Conservation (phyloP, 2,329 filamentous ascomycete genomes). For the Penicillium sp. region DNA sequence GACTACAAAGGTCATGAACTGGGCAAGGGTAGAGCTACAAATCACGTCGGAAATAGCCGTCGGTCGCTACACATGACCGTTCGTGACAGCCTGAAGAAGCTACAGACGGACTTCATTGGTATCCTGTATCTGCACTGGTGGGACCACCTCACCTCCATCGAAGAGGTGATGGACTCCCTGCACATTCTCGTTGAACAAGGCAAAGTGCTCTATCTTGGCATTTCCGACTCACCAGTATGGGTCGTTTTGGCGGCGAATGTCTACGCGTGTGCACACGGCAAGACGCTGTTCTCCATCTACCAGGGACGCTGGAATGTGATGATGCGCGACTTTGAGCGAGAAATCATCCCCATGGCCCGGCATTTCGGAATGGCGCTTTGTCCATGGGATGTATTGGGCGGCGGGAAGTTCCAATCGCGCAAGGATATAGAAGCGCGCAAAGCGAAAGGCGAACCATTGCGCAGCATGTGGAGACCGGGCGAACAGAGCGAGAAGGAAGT, state of each 20-base stretch:
- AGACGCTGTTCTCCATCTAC: constrained; percentile 39
- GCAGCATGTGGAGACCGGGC: constrained; percentile 22
- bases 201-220: constrained; percentile 41
- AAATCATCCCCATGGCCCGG: constrained; percentile 39
- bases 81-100: constrained; percentile 43
- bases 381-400: constrained; percentile 59
- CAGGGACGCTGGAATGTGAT: constrained; percentile 39
- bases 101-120: constrained; percentile 53
- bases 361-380: constrained; percentile 46
- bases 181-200: constrained; percentile 37
- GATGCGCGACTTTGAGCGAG: constrained; percentile 38
- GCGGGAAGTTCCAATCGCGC: constrained; percentile 49
- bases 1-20: constrained; percentile 46
- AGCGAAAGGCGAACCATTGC: constrained; percentile 40
- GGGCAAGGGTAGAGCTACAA: constrained; percentile 39
- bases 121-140: constrained; percentile 56
- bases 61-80: constrained; percentile 43
- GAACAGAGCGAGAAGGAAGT: constrained; percentile 10
- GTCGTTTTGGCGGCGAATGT: constrained; percentile 37
- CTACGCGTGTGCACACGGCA: constrained; percentile 37
- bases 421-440: constrained; percentile 45
- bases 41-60: constrained; percentile 44
- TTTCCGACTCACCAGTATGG: constrained; percentile 41
- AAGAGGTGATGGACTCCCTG: constrained; percentile 37
- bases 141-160: constrained; percentile 40